phyloP scores from a whole-genome alignment of 2,329 filamentous ascomycete genomes.

The Trichoderma atroviride region DNA sequence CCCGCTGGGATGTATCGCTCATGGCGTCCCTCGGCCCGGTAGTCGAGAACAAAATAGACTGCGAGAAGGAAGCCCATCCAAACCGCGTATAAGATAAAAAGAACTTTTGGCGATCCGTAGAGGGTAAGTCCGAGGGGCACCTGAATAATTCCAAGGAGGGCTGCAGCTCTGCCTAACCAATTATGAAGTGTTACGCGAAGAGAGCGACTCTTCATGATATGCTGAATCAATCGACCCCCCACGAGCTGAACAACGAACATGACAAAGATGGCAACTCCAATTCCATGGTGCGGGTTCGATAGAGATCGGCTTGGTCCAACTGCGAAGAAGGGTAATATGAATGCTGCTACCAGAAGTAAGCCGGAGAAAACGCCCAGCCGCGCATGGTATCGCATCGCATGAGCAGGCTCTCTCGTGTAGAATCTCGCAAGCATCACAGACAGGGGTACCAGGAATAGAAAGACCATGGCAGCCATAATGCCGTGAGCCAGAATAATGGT shows the following conservation, averaged over 20 bases:
- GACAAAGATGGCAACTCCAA: slow-evolving; percentile 77
- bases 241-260: slow-evolving; percentile 71
- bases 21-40: slow-evolving; percentile 60
- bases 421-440: slow-evolving; percentile 77
- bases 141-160: slow-evolving; percentile 81
- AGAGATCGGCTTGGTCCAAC: slow-evolving; percentile 72
- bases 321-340: slow-evolving; percentile 76
- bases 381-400: slow-evolving; percentile 69
- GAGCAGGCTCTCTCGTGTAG: slow-evolving; percentile 62
- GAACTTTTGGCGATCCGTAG: slow-evolving; percentile 82
- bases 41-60: slow-evolving; percentile 79
- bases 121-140: slow-evolving; percentile 86
- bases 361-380: slow-evolving; percentile 73
- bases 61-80: slow-evolving; percentile 74
- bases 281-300: slow-evolving; percentile 83
- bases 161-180: slow-evolving; percentile 79
- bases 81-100: slow-evolving; percentile 84
- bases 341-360: slow-evolving; percentile 68
- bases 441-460: slow-evolving; percentile 71
- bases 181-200: slow-evolving; percentile 72
- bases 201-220: slow-evolving; percentile 53
- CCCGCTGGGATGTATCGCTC: slow-evolving; percentile 59
- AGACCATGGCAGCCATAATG: slow-evolving; percentile 70
- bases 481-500: slow-evolving; percentile 71
- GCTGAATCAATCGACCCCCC: slow-evolving; percentile 65